phyloP scores from a whole-genome alignment of 2,329 filamentous ascomycete genomes.

The Sphaceloma murrayae region DNA sequence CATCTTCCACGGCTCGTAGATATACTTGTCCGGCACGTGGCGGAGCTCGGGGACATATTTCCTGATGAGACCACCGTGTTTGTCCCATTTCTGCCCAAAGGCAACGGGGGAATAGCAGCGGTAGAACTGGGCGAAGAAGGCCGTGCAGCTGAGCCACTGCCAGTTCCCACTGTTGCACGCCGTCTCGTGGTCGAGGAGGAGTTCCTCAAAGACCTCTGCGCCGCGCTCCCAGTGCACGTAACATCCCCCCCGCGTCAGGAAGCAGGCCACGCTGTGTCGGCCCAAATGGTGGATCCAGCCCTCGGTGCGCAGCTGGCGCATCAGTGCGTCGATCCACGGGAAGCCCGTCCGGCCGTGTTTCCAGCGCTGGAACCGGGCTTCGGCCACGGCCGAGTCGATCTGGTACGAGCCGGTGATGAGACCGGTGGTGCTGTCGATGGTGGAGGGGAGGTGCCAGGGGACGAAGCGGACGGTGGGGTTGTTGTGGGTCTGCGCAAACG shows the following conservation, averaged over 20 bases:
- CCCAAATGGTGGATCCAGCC: conserved; percentile 77
- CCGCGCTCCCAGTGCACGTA: conserved; percentile 73
- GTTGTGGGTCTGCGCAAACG: conserved; percentile 54
- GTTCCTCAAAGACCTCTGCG: conserved; percentile 68
- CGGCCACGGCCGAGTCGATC: conserved; percentile 53
- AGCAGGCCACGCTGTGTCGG: conserved; percentile 68
- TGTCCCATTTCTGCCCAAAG: conserved; percentile 69
- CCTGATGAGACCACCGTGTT: conserved; percentile 54
- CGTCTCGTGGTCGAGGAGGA: conserved; percentile 63
- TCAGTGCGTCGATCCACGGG: conserved; percentile 71
- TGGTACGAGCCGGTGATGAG: conserved; percentile 52
- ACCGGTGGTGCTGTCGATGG: conserved; percentile 40
- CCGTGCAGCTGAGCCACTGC: conserved; percentile 68
- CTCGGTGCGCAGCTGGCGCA: conserved; percentile 61
- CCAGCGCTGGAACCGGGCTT: conserved; percentile 60
- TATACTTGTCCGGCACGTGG: conserved; percentile 55
- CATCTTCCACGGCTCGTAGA: conserved; percentile 73
- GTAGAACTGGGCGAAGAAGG: conserved; percentile 65
- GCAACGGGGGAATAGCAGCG: conserved; percentile 61
- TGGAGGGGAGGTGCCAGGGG: conserved; percentile 66
- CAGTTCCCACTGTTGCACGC: conserved; percentile 68
- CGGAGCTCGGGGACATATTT: conserved; percentile 59
- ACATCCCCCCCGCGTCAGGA: conserved; percentile 68
- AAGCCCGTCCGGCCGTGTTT: conserved; percentile 61
- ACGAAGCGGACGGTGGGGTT: conserved; percentile 64